These are phyloP conservation scores for Crithidia bombi DNA, from an alignment of 208 protist genomes.

Conservation along the genomic window DNA sequence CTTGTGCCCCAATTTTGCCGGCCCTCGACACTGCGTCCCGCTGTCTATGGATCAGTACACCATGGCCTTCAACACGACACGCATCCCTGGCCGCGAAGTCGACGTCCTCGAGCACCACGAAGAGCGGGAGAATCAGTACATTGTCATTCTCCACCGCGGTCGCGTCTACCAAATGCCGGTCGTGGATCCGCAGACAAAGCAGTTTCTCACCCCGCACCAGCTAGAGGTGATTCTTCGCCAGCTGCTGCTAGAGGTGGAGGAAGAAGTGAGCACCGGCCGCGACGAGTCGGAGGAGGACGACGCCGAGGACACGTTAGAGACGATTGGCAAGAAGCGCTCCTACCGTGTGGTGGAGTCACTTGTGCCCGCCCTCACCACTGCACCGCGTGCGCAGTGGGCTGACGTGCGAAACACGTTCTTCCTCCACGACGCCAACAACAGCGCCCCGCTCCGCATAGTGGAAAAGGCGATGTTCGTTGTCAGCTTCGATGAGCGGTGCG, in stretches of 20 bases:
- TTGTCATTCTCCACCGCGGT: constrained; percentile 77
- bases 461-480: constrained; percentile 86
- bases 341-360: constrained; percentile 59
- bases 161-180: constrained; percentile 69
- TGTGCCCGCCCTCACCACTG: constrained; percentile 72
- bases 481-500: constrained; percentile 64
- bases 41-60: constrained; percentile 89
- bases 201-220: constrained; percentile 61
- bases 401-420: constrained; percentile 71
- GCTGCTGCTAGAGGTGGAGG: constrained; percentile 51
- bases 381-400: constrained; percentile 72
- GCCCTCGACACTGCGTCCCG: constrained; percentile 58
- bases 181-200: constrained; percentile 48
- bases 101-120: constrained; percentile 68
- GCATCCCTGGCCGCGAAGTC: constrained; percentile 83
- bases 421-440: constrained; percentile 75
- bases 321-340: constrained; percentile 41
- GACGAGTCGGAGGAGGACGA: constrained; percentile 66
- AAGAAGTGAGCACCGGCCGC: constrained; percentile 50
- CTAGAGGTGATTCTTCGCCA: constrained; percentile 53
- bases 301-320: constrained; percentile 48
- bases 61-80: constrained; percentile 81
- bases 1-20: constrained; percentile 61
- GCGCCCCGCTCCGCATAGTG: constrained; percentile 58
- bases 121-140: constrained; percentile 55